Base-by-base conservation (phyloP, 352 stramenopile genomes). In the Bremia lactucae region DNA sequence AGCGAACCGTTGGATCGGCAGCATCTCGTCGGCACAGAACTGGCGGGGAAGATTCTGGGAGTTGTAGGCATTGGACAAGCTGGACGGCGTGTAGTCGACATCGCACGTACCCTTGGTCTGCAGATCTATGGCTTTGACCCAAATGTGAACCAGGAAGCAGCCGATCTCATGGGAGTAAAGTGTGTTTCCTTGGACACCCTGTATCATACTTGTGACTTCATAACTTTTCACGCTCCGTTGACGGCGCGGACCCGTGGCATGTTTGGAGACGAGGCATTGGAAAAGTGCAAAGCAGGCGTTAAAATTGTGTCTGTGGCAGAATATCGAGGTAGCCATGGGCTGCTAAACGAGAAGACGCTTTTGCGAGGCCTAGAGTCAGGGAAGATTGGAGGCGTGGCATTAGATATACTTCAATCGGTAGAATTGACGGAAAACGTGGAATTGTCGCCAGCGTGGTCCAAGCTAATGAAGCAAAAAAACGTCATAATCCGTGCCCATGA, bases 171-270 rank as follows among this genome's bases (percentile, higher is more conserved):
- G 59, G 75, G 75, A 18, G 69, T 88, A 39, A 83, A 80, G 47
- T 61, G 65, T 26, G 53, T 71, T 2, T 65, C 66, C 7, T 62
- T 90, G 23, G 55, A 75, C 33, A 65, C 85, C 16, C 51, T 90
- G 24, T 90, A 86, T 50, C 42, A 48, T 21, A 57, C 60, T 24
- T 83, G 73, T 28, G 94, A 97, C 72, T 96, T 97, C 58, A 79
- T 97, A 45, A 86, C 74, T 18, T 84, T 98, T 59, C 95, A 98
- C 65, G 92, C 94, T 35, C 94, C 94, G 13, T 83, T 97, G 49
- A 97, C 95, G 31, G 94, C 86, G 22, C 68, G 83, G 10, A 92
- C 95, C 26, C 70, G 72, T 31, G 67, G 92, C 52, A 94, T 97
- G 64, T 92, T 97, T 49, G 62, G 79, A 52, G 75, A 60, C 18